A percentile compares a stretch with the other conserved stretches of the same genome.
Evolutionary conservation across 2,329 filamentous ascomycete species (phyloP).

Genomic region (Balansia obtecta): DNA sequence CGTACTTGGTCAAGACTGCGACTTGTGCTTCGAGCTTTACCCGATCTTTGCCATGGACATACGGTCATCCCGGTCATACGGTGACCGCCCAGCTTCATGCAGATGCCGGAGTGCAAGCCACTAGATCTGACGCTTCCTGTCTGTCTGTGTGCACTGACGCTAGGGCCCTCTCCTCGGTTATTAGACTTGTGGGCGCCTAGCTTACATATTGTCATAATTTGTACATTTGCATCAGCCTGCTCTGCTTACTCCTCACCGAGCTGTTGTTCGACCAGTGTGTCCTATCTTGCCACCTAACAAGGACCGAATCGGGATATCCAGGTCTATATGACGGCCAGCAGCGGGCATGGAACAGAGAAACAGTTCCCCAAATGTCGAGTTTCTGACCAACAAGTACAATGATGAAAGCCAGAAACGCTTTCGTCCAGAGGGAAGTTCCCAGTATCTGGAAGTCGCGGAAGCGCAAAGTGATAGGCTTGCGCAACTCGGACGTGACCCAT

Average conservation of each 20-base stretch:
- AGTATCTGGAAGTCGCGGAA: slow-evolving; percentile 21
- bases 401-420: slow-evolving; percentile 22
- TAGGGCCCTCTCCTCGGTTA: neutral
- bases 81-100: neutral
- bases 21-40: neutral
- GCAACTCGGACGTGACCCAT: slow-evolving; percentile 21
- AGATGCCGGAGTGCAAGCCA: neutral
- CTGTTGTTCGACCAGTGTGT: neutral
- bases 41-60: neutral
- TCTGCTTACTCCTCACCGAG: neutral
- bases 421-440: slow-evolving; percentile 18
- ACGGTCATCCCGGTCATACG: neutral
- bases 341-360: neutral
- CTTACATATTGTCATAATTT: no score
- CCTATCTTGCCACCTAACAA: neutral
- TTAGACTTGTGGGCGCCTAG: neutral
- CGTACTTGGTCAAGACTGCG: no score
- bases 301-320: neutral
- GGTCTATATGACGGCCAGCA: neutral
- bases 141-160: neutral
- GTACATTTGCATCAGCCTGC: neutral
- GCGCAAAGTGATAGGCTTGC: slow-evolving; percentile 9
- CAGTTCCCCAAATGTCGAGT: neutral
- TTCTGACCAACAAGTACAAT: slow-evolving; percentile 16
- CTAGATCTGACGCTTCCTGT: neutral